phyloP scores from a whole-genome alignment of 306 rosid genomes.

The Hylodesmum podocarpum region DNA sequence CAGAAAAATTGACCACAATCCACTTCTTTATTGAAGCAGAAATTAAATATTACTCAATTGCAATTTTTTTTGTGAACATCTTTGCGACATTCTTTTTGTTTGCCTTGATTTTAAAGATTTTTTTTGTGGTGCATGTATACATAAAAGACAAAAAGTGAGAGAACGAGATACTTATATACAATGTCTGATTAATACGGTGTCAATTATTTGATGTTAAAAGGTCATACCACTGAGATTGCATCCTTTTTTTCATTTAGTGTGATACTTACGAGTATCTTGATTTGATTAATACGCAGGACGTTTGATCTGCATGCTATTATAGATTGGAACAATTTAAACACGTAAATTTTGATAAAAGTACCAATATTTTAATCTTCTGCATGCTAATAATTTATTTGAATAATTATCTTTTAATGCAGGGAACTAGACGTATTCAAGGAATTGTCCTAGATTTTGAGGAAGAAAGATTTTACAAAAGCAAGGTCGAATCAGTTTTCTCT shows the following conservation, averaged over 20 bases:
- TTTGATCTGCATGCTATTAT: constrained; percentile 1
- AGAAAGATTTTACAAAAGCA: neutral
- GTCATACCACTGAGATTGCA: no score
- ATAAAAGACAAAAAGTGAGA: neutral
- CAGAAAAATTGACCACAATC: neutral
- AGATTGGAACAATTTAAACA: neutral
- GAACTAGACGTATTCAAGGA: constrained; percentile 44
- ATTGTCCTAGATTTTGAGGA: constrained; percentile 43
- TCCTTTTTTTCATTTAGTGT: neutral
- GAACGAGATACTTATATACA: neutral
- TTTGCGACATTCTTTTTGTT: no score
- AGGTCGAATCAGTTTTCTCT: constrained; percentile 26
- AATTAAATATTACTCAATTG: neutral
- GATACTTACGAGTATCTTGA: neutral
- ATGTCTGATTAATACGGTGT: neutral
- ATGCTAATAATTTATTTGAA: neutral
- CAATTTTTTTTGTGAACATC: no score
- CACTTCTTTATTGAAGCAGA: neutral
- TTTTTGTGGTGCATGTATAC: neutral
- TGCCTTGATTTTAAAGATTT: neutral
- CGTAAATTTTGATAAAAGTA: neutral
- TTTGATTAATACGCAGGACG: neutral
- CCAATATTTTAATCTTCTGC: neutral
- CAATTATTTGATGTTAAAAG: neutral
- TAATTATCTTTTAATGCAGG: constrained; percentile 30